Evolutionary conservation across 2,329 filamentous ascomycete genomes (phyloP).

Genomic region (Fusarium sp.): DNA sequence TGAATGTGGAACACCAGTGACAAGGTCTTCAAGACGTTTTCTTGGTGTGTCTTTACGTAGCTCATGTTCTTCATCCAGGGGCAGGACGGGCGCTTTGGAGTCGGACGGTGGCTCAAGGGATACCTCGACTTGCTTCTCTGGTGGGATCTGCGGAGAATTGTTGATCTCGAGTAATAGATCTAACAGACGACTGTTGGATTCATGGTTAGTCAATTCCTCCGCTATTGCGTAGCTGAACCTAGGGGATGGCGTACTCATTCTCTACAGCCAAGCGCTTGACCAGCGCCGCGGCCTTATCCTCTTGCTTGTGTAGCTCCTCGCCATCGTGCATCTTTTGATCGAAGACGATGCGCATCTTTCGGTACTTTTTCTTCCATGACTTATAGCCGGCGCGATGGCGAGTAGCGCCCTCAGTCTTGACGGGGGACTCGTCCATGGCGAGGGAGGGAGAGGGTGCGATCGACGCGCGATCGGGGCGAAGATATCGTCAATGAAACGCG

Average conservation of each 20-base stretch:
- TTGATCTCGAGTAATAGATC: constrained; percentile 93
- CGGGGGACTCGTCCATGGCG: constrained; percentile 50
- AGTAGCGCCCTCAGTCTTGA: constrained; percentile 59
- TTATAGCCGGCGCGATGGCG: constrained; percentile 65
- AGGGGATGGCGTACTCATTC: constrained; percentile 78
- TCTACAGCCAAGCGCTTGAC: constrained; percentile 87
- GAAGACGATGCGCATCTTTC: constrained; percentile 85
- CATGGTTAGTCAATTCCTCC: constrained; percentile 31
- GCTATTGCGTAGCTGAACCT: background rate
- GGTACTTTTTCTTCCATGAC: constrained; percentile 92
- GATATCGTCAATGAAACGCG: constrained; percentile 20
- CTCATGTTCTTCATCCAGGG: constrained; percentile 50
- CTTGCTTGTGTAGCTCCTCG: constrained; percentile 83
- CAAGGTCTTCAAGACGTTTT: constrained; percentile 62
- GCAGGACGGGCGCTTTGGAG: constrained; percentile 48
- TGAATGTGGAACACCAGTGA: constrained; percentile 64
- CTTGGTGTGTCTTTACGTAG: constrained; percentile 56
- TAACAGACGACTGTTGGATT: constrained; percentile 75
- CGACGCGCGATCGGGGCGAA: constrained; percentile 14
- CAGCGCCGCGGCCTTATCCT: constrained; percentile 82
- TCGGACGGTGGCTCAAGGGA: constrained; percentile 60
- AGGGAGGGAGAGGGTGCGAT: constrained; percentile 17
- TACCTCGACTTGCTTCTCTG: constrained; percentile 79
- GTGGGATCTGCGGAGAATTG: constrained; percentile 79
- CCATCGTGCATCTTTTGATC: constrained; percentile 82